Percentiles rank a stretch among this genome's conserved stretches.
Conservation (phyloP, 2,329 filamentous ascomycete genomes). For the Cadophora malorum region DNA sequence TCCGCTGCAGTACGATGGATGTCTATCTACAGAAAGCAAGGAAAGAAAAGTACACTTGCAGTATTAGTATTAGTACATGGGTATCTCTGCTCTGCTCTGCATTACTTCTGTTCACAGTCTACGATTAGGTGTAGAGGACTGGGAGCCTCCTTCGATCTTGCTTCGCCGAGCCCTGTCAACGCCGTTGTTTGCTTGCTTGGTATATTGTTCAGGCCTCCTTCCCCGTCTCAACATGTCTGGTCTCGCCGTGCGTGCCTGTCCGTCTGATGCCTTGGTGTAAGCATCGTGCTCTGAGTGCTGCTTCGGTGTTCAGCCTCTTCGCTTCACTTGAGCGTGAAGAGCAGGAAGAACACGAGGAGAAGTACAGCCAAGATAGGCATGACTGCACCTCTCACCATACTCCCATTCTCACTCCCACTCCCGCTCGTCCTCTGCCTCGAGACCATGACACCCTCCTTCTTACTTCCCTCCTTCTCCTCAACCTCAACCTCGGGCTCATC, state of each 20-base stretch:
- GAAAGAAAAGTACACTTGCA: not conserved
- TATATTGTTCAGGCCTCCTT: no score
- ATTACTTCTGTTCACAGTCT: not conserved
- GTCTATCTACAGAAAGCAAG: not conserved
- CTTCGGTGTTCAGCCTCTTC: no score
- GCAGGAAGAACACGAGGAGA: not conserved
- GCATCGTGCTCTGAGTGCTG: no score
- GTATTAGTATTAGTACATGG: not conserved
- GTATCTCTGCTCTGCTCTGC: not conserved
- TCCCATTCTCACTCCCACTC: not conserved
- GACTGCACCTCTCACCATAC: not conserved
- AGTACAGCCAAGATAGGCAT: not conserved
- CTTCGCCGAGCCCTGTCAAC: not conserved
- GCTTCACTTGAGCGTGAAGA: conserved; percentile 1
- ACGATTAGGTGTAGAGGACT: not conserved
- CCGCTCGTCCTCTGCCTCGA: not conserved
- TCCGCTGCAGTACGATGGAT: not conserved
- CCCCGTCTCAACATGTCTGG: no score
- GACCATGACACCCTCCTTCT: not conserved
- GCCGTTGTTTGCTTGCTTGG: not conserved
- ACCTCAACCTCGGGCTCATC: not conserved
- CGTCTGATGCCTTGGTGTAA: no score
- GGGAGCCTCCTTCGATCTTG: not conserved
- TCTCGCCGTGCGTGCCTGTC: no score
- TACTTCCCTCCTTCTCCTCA: not conserved